These are phyloP conservation scores for Podila epicladia DNA, from an alignment of 192 early-diverging fungal genomes.

Conservation along the genomic window DNA sequence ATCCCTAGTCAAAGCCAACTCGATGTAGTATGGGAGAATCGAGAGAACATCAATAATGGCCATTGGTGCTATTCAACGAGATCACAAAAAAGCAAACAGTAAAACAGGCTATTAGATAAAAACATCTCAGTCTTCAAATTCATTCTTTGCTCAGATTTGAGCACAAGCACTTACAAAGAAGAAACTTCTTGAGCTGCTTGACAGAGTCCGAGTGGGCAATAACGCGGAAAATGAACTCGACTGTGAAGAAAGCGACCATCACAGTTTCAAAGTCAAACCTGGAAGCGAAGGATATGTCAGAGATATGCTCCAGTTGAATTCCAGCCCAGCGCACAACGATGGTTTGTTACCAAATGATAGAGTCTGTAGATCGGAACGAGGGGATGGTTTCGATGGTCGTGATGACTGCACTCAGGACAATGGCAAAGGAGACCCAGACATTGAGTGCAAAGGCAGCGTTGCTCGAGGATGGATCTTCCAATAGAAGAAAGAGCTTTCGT, in stretches of 20 bases:
- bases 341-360: slow-evolving; percentile 58
- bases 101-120: neutral
- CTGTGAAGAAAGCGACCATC: slow-evolving; percentile 78
- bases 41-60: slow-evolving; percentile 82
- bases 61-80: slow-evolving; percentile 56
- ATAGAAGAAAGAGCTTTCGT: slow-evolving; percentile 71
- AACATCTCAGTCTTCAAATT: neutral
- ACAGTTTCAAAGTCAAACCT: slow-evolving; percentile 76
- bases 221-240: slow-evolving; percentile 76
- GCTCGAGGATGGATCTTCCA: slow-evolving; percentile 84
- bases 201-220: slow-evolving; percentile 78
- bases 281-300: neutral
- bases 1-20: slow-evolving; percentile 70
- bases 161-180: slow-evolving; percentile 51
- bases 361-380: slow-evolving; percentile 66
- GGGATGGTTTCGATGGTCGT: slow-evolving; percentile 87
- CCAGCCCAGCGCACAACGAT: too few relatives aligned
- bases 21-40: slow-evolving; percentile 84
- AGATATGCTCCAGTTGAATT: neutral
- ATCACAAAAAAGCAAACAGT: neutral
- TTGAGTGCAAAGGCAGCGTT: slow-evolving; percentile 75
- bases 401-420: slow-evolving; percentile 76
- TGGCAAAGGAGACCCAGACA: slow-evolving; percentile 77
- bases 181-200: slow-evolving; percentile 64
- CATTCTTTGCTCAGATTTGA: neutral